These are phyloP conservation scores for Lipomyces spencermartinsiae DNA, from an alignment of 805 yeast species.

Conservation along the genomic window DNA sequence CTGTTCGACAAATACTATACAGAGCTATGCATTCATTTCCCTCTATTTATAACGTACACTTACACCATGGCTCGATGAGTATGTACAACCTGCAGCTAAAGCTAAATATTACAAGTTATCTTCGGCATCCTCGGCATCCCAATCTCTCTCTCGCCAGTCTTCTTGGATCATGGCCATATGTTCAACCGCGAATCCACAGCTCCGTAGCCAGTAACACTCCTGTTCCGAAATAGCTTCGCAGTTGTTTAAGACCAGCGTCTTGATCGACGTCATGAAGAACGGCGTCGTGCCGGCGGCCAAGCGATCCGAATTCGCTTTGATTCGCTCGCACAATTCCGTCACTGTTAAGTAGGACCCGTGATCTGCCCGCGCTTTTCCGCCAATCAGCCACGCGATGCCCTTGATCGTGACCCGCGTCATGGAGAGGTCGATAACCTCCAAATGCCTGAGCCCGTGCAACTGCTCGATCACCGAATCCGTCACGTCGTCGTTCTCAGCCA, in stretches of 20 bases:
- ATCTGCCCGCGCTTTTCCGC: conserved; percentile 7
- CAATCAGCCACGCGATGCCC: conserved; percentile 16
- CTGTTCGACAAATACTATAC: not conserved
- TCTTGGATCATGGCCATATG: conserved; percentile 4
- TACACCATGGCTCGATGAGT: not conserved
- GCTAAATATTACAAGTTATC: not conserved
- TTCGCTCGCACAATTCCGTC: not conserved
- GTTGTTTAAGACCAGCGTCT: not conserved
- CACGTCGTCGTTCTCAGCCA: conserved; percentile 15
- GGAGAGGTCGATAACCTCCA: conserved; percentile 20
- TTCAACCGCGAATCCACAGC: conserved; percentile 1
- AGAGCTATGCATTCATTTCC: not conserved
- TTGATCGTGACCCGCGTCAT: conserved; percentile 9
- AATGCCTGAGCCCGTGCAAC: conserved; percentile 4
- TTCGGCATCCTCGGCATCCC: conserved; percentile 2
- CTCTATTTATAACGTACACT: not conserved
- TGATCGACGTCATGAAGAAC: not conserved
- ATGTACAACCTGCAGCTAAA: not conserved
- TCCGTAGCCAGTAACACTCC: conserved; percentile 1
- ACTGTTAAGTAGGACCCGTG: not conserved
- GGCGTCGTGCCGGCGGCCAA: not conserved
- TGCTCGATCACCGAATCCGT: conserved; percentile 7
- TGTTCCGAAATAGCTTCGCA: not conserved
- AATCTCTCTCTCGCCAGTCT: not conserved
- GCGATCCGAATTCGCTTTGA: not conserved